These are phyloP conservation scores for Blastobotrys aristatus DNA, from an alignment of 1,139 yeast genomes.

Conservation along the genomic window DNA sequence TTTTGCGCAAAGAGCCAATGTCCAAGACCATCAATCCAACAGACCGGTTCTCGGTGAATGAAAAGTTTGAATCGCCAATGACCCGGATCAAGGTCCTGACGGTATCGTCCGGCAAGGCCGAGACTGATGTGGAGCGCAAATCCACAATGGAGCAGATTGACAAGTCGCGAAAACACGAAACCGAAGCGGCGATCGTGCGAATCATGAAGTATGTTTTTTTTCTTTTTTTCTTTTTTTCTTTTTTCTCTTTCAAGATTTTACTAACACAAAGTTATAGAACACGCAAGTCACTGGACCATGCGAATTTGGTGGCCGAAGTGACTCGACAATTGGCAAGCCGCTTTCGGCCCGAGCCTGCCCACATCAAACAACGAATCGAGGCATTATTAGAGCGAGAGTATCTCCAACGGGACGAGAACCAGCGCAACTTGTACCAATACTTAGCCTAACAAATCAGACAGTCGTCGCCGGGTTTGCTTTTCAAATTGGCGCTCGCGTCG, in stretches of 20 bases:
- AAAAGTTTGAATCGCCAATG: conserved; percentile 64
- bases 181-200: conserved; percentile 87
- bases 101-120: conserved; percentile 45
- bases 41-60: conserved; percentile 68
- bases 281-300: conserved; percentile 56
- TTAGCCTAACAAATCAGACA: conserved; percentile 43
- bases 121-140: conserved; percentile 39
- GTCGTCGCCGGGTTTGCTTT: conserved; percentile 17
- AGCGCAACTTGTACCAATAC: conserved; percentile 62
- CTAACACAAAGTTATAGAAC: conserved; percentile 27
- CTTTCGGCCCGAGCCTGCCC: conserved; percentile 62
- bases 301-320: conserved; percentile 61
- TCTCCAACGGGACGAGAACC: conserved; percentile 62
- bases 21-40: conserved; percentile 56
- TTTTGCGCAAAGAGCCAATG: conserved; percentile 69
- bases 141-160: conserved; percentile 41
- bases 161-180: conserved; percentile 51
- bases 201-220: conserved; percentile 54
- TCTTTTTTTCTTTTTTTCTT: background rate
- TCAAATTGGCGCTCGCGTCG: conserved; percentile 28
- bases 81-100: conserved; percentile 74
- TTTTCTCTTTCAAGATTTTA: background rate
- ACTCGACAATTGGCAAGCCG: conserved; percentile 56
- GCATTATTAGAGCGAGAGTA: conserved; percentile 80
- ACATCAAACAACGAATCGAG: conserved; percentile 76